phyloP scores from a whole-genome alignment of 805 yeast genomes.

The Pichia cabralensis region DNA sequence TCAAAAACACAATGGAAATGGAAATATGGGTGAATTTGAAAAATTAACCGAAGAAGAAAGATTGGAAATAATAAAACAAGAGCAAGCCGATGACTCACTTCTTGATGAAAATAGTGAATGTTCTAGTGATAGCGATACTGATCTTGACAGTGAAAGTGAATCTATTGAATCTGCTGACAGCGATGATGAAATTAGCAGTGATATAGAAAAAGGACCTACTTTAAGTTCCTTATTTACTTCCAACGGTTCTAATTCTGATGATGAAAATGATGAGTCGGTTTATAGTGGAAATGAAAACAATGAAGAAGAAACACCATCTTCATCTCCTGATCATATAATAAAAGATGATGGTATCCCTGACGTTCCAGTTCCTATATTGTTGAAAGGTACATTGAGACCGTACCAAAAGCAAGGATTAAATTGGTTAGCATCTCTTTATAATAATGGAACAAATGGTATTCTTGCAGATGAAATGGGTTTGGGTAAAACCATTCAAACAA shows the following conservation, averaged over 20 bases:
- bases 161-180: constrained; percentile 11
- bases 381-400: constrained; percentile 76
- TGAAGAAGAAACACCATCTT: constrained; percentile 24
- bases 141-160: constrained; percentile 14
- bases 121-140: constrained; percentile 7
- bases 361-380: constrained; percentile 66
- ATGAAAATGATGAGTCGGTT: constrained; percentile 27
- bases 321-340: constrained; percentile 26
- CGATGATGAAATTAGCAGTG: constrained; percentile 11
- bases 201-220: constrained; percentile 14
- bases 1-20: constrained; percentile 1
- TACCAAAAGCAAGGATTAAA: constrained; percentile 95
- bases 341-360: constrained; percentile 37
- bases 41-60: too few relatives aligned
- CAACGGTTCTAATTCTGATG: constrained; percentile 14
- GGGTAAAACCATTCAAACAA: constrained; percentile 95
- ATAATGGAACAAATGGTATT: constrained; percentile 89
- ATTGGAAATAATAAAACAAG: too few relatives aligned
- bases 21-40: constrained; percentile 22
- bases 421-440: constrained; percentile 92
- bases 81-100: constrained; percentile 14
- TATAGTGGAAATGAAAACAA: constrained; percentile 24
- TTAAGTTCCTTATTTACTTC: constrained; percentile 26
- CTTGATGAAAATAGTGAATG: constrained; percentile 9
- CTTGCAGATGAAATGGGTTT: constrained; percentile 99